A percentile compares a stretch with the other conserved stretches of the same genome.
Evolutionary conservation across 2,329 filamentous ascomycete genomes (phyloP).

Genomic region (Botrytis deweyae): DNA sequence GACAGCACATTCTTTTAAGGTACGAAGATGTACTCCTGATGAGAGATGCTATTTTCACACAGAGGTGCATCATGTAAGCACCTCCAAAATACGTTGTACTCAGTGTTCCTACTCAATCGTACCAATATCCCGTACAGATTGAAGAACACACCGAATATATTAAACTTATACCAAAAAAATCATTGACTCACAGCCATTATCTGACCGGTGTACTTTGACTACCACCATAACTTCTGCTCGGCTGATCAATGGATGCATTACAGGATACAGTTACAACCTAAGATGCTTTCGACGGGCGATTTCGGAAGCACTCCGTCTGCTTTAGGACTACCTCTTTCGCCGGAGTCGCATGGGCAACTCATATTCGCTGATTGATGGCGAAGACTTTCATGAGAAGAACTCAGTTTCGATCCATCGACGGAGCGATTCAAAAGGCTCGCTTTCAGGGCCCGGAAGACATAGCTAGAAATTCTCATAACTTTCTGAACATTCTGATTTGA

Average conservation of each 20-base stretch:
- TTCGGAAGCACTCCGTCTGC: slow-evolving; percentile 42
- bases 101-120: background rate
- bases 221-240: slow-evolving; percentile 19
- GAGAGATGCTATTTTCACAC: background rate
- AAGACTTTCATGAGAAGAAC: slow-evolving; percentile 28
- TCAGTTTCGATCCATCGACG: slow-evolving; percentile 28
- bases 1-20: background rate
- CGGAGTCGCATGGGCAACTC: slow-evolving; percentile 33
- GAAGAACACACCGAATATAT: background rate
- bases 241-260: slow-evolving; percentile 57
- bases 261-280: slow-evolving; percentile 41
- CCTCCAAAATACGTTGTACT: background rate
- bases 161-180: slow-evolving; percentile 18
- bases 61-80: background rate
- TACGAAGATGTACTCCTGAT: background rate
- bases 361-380: slow-evolving; percentile 22
- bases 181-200: slow-evolving; percentile 42
- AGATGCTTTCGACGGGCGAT: slow-evolving; percentile 33
- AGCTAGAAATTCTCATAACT: background rate
- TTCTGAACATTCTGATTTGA: background rate
- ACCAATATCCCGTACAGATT: background rate
- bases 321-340: slow-evolving; percentile 38
- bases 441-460: background rate
- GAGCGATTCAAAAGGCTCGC: slow-evolving; percentile 41
- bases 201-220: slow-evolving; percentile 54